Base-by-base conservation (phyloP, 176 grass and related monocot genomes). In the Bolboschoenus planiculmis region DNA sequence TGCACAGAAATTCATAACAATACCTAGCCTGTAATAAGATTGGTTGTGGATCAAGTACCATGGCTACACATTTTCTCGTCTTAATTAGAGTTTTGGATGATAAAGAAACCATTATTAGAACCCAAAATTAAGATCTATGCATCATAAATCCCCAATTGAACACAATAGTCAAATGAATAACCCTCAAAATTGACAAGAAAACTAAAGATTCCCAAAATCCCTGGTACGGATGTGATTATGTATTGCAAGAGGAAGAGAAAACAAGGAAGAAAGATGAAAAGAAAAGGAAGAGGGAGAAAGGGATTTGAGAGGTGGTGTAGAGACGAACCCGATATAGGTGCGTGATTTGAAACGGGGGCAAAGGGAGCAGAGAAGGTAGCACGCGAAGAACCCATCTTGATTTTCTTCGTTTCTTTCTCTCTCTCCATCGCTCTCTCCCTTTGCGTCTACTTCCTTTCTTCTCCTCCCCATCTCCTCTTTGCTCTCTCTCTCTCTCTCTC, bases 331-430 rank as follows among this genome's bases (percentile, higher is more conserved):
- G 74, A 98, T 95, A 86, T 98, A 98, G 46, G 95, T 93, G 34
- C 76, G 78, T 55, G 90, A 31, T 82, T 91, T 98, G 84, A 58
- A 80, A 27, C 95, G 92, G 65, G 87, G 90, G 89, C 90, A 92
- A 62, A 88, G 73, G 6, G 92, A 98, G 11, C 82, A 83, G 44
- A 98, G 96, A 47, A 98, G 89, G 83, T 98, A 98, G 84, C 96
- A 98, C 36, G 92, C 90, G 82, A 87, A 98, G 86, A 98, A 98
- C 29, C 89, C 15, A 81, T 81, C 48, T 82, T 61, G 26, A 15
- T 53, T 15, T 58, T 47, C 88, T 64, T 83, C 67, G 7, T 58
- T 6, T 13, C 46, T 5, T 53, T 66, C 60, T 11, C 78, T 14
- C 16, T 63, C 61, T 65, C 54, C 61, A 39, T 74, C 56, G 36